phyloP scores from a whole-genome alignment of 2,329 filamentous ascomycete genomes.

The Ceratocystis harringtonii region DNA sequence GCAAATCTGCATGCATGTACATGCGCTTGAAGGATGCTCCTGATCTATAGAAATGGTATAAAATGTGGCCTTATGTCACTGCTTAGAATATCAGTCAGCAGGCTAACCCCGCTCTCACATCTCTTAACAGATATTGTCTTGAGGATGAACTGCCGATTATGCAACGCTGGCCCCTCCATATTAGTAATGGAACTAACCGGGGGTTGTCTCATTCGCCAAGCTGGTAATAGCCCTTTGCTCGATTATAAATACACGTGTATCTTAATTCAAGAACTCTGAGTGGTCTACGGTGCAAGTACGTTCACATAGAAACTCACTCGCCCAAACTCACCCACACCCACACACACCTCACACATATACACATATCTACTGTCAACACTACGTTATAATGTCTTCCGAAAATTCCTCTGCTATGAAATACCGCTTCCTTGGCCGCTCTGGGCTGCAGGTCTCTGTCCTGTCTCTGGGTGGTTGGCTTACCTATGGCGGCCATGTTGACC shows the following conservation, averaged over 20 bases:
- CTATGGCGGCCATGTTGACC: constrained; percentile 57
- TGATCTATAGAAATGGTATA: neutral
- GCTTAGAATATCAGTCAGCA: neutral
- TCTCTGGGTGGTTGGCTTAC: constrained; percentile 60
- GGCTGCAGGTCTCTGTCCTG: constrained; percentile 59
- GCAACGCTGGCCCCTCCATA: neutral
- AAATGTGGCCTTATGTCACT: neutral
- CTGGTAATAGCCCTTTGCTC: neutral
- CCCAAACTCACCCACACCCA: neutral
- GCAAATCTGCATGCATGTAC: neutral
- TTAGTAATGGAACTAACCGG: neutral
- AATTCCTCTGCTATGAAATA: constrained; percentile 45
- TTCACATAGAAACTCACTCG: neutral
- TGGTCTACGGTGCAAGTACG: too few relatives aligned
- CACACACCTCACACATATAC: too few relatives aligned
- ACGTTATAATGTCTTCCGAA: constrained; percentile 5
- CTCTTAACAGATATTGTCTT: neutral
- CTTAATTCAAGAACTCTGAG: too few relatives aligned
- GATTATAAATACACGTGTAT: neutral
- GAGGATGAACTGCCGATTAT: neutral
- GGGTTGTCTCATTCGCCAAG: neutral
- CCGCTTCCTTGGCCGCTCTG: constrained; percentile 54
- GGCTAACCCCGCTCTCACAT: neutral
- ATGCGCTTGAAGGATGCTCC: neutral
- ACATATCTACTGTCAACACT: neutral